These are phyloP conservation scores for Botrytis elliptica DNA, from an alignment of 2,329 filamentous ascomycete genomes.

Conservation along the genomic window DNA sequence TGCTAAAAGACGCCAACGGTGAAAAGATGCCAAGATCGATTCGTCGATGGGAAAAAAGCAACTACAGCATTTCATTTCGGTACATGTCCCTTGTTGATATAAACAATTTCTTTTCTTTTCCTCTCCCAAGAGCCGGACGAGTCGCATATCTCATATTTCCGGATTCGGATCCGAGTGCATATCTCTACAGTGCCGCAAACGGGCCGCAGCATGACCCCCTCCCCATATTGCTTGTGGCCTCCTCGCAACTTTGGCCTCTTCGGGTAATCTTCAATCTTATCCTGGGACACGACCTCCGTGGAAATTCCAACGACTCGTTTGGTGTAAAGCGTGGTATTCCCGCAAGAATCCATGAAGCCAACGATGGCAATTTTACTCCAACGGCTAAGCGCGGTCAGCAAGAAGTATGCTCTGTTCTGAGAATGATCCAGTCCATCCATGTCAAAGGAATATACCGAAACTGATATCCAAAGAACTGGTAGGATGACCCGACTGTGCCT, in stretches of 20 bases:
- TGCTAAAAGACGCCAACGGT: conserved; percentile 25
- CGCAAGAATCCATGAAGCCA: neutral
- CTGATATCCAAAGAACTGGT: conserved; percentile 8
- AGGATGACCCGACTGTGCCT: conserved; percentile 31
- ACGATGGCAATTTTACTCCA: conserved; percentile 10
- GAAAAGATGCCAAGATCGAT: conserved; percentile 3
- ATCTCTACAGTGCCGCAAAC: conserved; percentile 29
- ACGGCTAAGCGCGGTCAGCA: conserved; percentile 14
- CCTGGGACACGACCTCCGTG: neutral
- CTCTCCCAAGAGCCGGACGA: neutral
- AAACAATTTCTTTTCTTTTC: neutral
- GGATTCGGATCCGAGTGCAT: conserved; percentile 29
- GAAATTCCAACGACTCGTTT: neutral
- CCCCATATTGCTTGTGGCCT: conserved; percentile 13
- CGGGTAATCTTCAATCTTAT: conserved; percentile 1
- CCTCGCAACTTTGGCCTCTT: conserved; percentile 13
- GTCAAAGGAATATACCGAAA: conserved; percentile 1
- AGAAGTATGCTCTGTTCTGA: conserved; percentile 1
- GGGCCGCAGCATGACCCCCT: conserved; percentile 23
- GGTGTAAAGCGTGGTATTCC: neutral
- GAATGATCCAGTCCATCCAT: conserved; percentile 16
- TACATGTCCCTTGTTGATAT: neutral
- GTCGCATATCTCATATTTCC: neutral
- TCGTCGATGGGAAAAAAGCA: neutral
- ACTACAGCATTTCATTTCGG: neutral